Evolutionary conservation across 352 stramenopile genomes (phyloP), one percentile per base, ranked within the genome.

Genomic region (Peronosclerospora sorghi): DNA sequence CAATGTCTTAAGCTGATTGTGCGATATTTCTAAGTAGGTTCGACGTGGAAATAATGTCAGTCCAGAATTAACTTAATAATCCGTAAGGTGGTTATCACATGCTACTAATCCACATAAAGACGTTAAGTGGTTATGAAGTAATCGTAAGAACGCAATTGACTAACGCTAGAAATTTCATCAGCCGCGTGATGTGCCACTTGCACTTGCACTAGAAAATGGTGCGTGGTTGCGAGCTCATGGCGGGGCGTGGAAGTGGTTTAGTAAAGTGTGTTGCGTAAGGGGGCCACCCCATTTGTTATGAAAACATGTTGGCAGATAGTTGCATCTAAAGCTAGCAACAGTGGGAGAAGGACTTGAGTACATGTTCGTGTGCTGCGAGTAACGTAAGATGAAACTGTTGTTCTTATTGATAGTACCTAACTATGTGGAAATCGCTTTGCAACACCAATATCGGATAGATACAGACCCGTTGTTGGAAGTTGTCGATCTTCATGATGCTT

Each of bases 121-220:
- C 8, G 49, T 59, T 21, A 89, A 56, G 5, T 44, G 47, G 32
- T 89, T 89, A 57, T 83, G 54, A 4, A 89, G 39, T 10, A 84
- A 47, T 14, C 75, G 69, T 18, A 89, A 53, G 43, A 83, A 86
- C 67, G 67, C 17, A 89, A 53, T 5, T 58, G 37, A 12, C 60
- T 46, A 28, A 89, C 43, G 7, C 76, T 69, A 4, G 66, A 54
- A 12, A 86, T 69, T 7, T 64, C 59, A 5, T 47, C 48, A 32
- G 86, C 78, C 4, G 50, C 36, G 35, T 89, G 86, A 35, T 83
- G 59, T 6, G 68, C 59, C 13, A 89, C 49, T 10, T 65, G 39
- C 10, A 89, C 60, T 54, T 89, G 73, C 27, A 77, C 56, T 8
- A 89, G 41, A 37, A 84, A 89, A 17, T 65, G 69, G 28, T 86